Conservation (phyloP, 352 stramenopile species). For the Globisporangium paroecandrum region DNA sequence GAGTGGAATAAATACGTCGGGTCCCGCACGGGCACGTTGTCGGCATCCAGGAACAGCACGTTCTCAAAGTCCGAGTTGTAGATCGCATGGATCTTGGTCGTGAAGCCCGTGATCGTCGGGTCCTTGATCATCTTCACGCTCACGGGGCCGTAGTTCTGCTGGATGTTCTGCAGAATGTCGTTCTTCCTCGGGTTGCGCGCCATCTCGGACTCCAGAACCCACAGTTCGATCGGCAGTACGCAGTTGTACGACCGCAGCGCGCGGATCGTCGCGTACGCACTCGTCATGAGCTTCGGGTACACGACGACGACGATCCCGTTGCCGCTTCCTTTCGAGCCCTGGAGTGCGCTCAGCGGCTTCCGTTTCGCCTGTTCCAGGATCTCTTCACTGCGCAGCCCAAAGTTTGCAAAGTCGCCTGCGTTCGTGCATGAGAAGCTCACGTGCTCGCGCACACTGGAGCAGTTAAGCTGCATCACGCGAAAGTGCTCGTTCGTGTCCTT, state of each 20-base stretch:
- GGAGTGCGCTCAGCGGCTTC: constrained; percentile 19
- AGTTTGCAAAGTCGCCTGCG: constrained; percentile 64
- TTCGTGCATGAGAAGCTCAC: constrained; percentile 53
- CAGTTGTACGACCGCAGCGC: constrained; percentile 46
- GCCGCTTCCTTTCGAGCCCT: constrained; percentile 28
- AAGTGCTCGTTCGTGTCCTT: constrained; percentile 51
- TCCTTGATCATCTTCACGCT: constrained; percentile 52
- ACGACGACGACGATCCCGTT: constrained; percentile 69
- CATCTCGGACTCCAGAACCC: constrained; percentile 49
- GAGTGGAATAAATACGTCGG: constrained; percentile 63
- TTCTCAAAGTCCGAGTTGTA: constrained; percentile 62
- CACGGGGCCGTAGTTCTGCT: constrained; percentile 30
- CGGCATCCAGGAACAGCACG: constrained; percentile 71
- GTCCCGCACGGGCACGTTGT: constrained; percentile 62
- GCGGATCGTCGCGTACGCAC: constrained; percentile 58
- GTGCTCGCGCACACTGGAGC: constrained; percentile 45
- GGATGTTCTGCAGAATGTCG: constrained; percentile 29
- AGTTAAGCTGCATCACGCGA: constrained; percentile 70
- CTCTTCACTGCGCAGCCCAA: constrained; percentile 31
- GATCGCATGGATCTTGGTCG: constrained; percentile 69
- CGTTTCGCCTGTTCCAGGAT: constrained; percentile 26
- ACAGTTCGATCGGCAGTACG: constrained; percentile 67
- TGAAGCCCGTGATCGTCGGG: constrained; percentile 40
- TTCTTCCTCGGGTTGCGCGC: constrained; percentile 27
- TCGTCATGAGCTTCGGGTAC: constrained; percentile 68